These are phyloP conservation scores for Centrapalus pauciflorus DNA, from an alignment of 129 eudicot species.

Conservation along the genomic window DNA sequence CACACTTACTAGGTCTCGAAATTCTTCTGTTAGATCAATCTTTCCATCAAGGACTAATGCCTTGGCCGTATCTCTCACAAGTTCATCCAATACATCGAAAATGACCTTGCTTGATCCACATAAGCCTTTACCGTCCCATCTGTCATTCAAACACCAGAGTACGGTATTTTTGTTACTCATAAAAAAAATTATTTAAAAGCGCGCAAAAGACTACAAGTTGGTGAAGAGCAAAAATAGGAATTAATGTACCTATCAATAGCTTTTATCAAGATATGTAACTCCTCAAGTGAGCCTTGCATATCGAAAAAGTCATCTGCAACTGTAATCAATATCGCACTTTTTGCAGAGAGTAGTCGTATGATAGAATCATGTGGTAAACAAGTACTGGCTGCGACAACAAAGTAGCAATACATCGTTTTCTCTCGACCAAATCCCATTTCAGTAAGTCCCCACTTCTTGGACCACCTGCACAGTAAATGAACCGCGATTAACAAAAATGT, in stretches of 20 bases:
- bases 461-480: conserved; percentile 43
- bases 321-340: conserved; percentile 45
- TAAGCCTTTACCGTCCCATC: conserved; percentile 61
- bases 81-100: conserved; percentile 50
- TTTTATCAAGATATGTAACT: conserved; percentile 36
- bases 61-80: conserved; percentile 34
- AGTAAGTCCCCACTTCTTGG: conserved; percentile 47
- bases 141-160: conserved; percentile 7
- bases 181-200: too few relatives aligned
- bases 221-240: background rate
- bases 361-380: conserved; percentile 43
- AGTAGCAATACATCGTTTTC: conserved; percentile 52
- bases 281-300: conserved; percentile 42
- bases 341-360: conserved; percentile 44
- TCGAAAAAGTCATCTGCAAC: conserved; percentile 74
- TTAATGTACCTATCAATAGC: conserved; percentile 40
- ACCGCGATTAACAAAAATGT: background rate
- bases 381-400: conserved; percentile 34
- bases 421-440: conserved; percentile 79
- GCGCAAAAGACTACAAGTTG: too few relatives aligned
- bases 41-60: conserved; percentile 24
- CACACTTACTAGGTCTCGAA: conserved; percentile 43
- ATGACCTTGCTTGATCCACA: conserved; percentile 44
- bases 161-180: background rate
- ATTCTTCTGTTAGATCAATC: conserved; percentile 19